phyloP scores from a whole-genome alignment of 306 rosid species.

The Parietaria judaica region DNA sequence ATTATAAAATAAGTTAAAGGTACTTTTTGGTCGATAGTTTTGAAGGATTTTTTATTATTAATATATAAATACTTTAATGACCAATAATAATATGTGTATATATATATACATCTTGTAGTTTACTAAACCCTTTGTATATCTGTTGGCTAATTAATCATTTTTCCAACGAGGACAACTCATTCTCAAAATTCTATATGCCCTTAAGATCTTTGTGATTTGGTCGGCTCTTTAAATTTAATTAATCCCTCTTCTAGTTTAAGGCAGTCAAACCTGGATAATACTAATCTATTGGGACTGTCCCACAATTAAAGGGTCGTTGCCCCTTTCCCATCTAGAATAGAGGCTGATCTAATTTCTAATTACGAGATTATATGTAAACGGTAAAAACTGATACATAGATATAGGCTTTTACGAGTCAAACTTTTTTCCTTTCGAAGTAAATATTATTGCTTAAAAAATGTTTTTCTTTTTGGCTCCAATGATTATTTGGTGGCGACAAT shows the following conservation, averaged over 20 bases:
- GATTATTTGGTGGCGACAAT: too few species aligned
- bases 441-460: too few species aligned
- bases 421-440: too few species aligned
- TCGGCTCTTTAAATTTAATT: conserved; percentile 17
- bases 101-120: too few species aligned
- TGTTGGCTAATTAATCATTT: background rate
- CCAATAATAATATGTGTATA: too few species aligned
- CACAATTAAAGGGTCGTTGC: conserved; percentile 3
- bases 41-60: too few species aligned
- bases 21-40: too few species aligned
- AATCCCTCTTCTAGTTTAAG: conserved; percentile 2
- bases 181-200: conserved; percentile 13
- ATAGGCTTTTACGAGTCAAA: too few species aligned
- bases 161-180: conserved; percentile 26
- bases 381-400: background rate
- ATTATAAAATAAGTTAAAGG: too few species aligned
- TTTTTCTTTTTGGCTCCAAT: too few species aligned
- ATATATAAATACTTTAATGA: too few species aligned
- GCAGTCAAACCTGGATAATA: conserved; percentile 7
- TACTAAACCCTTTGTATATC: background rate
- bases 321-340: background rate
- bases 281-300: conserved; percentile 2
- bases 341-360: background rate
- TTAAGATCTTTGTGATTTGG: conserved; percentile 32
- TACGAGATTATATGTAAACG: background rate